A percentile compares a stretch with the other conserved stretches of the same genome.
Evolutionary conservation across 208 protist species (phyloP).

Genomic region (Endotrypanum monterogeii): DNA sequence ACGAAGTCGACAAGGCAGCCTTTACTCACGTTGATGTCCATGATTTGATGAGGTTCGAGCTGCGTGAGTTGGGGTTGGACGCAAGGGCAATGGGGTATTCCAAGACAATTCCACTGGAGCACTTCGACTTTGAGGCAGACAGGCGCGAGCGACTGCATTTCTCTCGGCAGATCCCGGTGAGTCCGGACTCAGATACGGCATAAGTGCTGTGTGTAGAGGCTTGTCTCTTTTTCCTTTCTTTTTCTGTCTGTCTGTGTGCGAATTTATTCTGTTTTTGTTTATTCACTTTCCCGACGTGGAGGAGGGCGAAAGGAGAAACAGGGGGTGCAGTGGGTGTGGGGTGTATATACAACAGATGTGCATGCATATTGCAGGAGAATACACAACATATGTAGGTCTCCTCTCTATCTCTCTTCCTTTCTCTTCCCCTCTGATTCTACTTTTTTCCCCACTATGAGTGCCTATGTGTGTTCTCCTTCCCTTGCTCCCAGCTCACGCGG

Average conservation of each 20-base stretch:
- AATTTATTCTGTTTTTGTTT: neutral
- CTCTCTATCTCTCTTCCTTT: too few species aligned
- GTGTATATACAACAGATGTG: too few species aligned
- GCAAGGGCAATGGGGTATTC: constrained; percentile 76
- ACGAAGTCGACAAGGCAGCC: constrained; percentile 28
- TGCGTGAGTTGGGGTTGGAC: constrained; percentile 74
- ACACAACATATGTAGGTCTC: too few species aligned
- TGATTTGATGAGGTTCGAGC: constrained; percentile 66
- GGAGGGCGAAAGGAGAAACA: too few species aligned
- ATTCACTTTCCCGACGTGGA: neutral
- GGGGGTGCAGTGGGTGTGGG: too few species aligned
- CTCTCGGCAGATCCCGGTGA: constrained; percentile 66
- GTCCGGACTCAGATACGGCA: constrained; percentile 43
- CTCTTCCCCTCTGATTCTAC: too few species aligned
- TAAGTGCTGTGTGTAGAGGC: too few species aligned
- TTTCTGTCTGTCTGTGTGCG: neutral
- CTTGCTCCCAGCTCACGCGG: neutral
- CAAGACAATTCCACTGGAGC: constrained; percentile 74
- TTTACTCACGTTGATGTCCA: constrained; percentile 79
- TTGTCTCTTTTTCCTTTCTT: neutral
- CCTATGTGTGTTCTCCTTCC: too few species aligned
- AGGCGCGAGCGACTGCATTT: constrained; percentile 66
- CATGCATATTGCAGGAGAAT: too few species aligned
- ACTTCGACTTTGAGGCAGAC: constrained; percentile 76
- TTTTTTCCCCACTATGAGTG: too few species aligned